Evolutionary conservation across 306 rosid species (phyloP).

Genomic region (Oxytropis ochrocephala): DNA sequence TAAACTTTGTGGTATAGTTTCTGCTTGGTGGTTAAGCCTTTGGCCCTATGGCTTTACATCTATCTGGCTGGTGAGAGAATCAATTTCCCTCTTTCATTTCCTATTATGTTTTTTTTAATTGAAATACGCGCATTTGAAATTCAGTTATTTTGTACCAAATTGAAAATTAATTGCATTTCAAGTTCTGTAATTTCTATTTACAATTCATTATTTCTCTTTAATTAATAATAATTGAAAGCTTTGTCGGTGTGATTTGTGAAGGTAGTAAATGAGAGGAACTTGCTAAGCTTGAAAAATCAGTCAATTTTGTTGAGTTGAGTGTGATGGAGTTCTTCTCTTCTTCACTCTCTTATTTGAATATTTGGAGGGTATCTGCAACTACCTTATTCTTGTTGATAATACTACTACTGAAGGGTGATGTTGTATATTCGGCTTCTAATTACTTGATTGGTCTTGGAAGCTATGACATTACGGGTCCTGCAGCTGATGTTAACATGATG

Average conservation of each 20-base stretch:
- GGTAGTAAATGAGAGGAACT: constrained; percentile 26
- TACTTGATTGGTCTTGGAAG: constrained; percentile 86
- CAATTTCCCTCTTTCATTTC: not conserved
- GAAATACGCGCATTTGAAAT: not conserved
- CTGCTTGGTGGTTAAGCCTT: too few relatives aligned
- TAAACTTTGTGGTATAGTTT: too few relatives aligned
- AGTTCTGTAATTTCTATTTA: not conserved
- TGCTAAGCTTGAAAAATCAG: not conserved
- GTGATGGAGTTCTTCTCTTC: constrained; percentile 20
- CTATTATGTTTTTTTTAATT: not conserved
- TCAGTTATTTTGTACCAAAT: not conserved
- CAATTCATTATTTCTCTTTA: not conserved
- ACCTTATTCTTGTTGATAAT: constrained; percentile 1
- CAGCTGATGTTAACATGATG: constrained; percentile 96
- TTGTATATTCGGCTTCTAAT: constrained; percentile 36
- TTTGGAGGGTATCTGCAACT: constrained; percentile 16
- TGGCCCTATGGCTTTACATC: too few relatives aligned
- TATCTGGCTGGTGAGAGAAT: constrained; percentile 19
- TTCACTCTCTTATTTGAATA: not conserved
- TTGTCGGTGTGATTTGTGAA: constrained; percentile 18
- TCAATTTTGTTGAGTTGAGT: not conserved
- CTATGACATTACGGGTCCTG: constrained; percentile 95
- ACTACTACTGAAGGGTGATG: constrained; percentile 14
- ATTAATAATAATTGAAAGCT: not conserved
- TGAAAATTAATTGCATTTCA: not conserved